Evolutionary conservation across 176 grass and related monocot genomes (phyloP), one percentile per base, ranked within the genome.

Genomic region (Oryza longistaminata): DNA sequence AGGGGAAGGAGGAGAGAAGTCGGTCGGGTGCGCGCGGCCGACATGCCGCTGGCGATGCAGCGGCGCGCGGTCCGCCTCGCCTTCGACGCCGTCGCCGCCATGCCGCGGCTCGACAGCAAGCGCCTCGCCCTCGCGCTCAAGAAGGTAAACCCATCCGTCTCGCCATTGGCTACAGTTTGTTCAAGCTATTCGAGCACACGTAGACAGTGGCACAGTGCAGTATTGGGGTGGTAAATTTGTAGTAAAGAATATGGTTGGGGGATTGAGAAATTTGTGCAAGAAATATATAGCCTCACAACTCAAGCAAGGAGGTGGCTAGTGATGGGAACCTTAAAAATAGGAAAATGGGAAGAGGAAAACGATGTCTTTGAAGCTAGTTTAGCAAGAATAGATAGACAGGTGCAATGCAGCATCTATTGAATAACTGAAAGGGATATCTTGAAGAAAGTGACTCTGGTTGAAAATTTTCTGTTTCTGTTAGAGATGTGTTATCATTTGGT

Each of bases 61-160:
- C 91, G 88, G 79, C 86, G 87, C 24, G 95, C 95, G 25, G 82
- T 97, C 71, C 61, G 87, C 39, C 93, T 94, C 81, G 90, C 92
- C 15, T 75, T 84, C 33, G 92, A 95, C 37, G 85, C 84, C 85
- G 60, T 95, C 50, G 81, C 71, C 60, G 81, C 95, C 39, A 91
- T 90, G 91, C 90, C 91, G 68, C 88, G 90, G 62, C 45, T 91
- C 33, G 92, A 95, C 24, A 94, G 89, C 90, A 97, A 97, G 88
- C 86, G 87, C 52, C 92, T 97, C 25, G 92, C 95, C 17, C 86
- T 97, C 25, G 92, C 88, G 66, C 91, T 97, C 52, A 97, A 97
- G 85, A 93, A 95, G 95, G 92, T 94, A 91, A 40, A 40, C 8
- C 35, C 15, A 13, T 11, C 40, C 66, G 61, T 62, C 80, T 40